These are phyloP conservation scores for Coniella vitis DNA, from an alignment of 2,329 filamentous ascomycete genomes.

Conservation along the genomic window DNA sequence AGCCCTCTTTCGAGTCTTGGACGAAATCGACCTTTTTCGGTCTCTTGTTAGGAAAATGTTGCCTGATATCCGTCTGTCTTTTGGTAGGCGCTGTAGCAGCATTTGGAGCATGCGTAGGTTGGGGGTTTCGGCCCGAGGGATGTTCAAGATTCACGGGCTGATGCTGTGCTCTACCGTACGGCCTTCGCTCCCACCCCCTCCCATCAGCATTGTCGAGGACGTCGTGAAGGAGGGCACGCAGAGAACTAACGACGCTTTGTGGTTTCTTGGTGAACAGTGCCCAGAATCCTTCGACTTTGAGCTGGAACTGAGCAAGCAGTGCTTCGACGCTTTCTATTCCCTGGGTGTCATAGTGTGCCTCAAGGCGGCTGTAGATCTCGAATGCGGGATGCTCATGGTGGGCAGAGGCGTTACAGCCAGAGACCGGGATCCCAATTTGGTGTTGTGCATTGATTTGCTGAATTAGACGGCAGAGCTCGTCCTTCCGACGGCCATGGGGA, in stretches of 20 bases:
- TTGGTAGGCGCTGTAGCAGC: no score
- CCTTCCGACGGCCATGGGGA: slow-evolving; percentile 1
- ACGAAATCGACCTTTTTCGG: no score
- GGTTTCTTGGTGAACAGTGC: slow-evolving; percentile 21
- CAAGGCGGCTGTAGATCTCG: slow-evolving; percentile 16
- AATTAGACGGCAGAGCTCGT: slow-evolving; percentile 15
- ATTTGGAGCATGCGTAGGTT: no score
- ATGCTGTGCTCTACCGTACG: slow-evolving; percentile 9
- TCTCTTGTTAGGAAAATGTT: no score
- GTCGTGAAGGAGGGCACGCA: slow-evolving; percentile 20
- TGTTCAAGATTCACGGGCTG: slow-evolving; percentile 6
- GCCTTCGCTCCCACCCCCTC: background rate
- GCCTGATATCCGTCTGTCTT: no score
- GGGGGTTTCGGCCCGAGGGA: background rate
- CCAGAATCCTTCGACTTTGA: slow-evolving; percentile 17
- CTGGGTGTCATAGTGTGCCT: slow-evolving; percentile 19
- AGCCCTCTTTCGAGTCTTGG: no score
- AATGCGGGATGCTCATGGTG: slow-evolving; percentile 7
- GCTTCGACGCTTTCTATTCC: slow-evolving; percentile 13
- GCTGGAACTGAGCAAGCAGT: slow-evolving; percentile 19
- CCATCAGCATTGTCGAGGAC: slow-evolving; percentile 16
- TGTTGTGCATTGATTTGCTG: slow-evolving; percentile 22
- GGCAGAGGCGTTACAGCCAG: slow-evolving; percentile 18
- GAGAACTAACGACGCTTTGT: slow-evolving; percentile 13
- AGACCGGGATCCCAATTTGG: slow-evolving; percentile 20